Evolutionary conservation across 2,329 filamentous ascomycete species (phyloP).

Genomic region (Dactylellina leptospora): DNA sequence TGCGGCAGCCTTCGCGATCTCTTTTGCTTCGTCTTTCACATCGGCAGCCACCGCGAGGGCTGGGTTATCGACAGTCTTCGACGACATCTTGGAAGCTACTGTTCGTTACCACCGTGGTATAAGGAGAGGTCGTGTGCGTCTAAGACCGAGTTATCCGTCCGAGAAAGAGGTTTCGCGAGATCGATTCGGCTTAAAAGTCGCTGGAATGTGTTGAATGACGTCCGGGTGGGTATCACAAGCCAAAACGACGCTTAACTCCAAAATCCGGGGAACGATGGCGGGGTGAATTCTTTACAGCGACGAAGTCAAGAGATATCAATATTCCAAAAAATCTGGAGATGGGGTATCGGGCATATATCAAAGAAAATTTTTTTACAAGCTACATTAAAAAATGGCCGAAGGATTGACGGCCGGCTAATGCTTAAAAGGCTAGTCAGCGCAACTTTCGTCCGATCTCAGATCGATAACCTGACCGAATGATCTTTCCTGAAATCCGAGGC

Average conservation of each 20-base stretch:
- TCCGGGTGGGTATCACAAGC: conserved; percentile 38
- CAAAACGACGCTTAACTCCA: conserved; percentile 11
- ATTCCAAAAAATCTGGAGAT: conserved; percentile 6
- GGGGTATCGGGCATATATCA: conserved; percentile 27
- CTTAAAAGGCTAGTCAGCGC: conserved; percentile 20
- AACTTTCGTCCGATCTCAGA: conserved; percentile 47
- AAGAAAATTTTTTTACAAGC: conserved; percentile 9
- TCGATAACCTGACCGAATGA: background rate
- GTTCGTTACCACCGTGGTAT: background rate
- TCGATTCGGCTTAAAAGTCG: conserved; percentile 31
- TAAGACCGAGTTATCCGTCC: background rate
- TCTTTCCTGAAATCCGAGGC: conserved; percentile 49
- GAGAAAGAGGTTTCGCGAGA: background rate
- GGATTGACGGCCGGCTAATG: conserved; percentile 22
- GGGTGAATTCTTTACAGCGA: conserved; percentile 6
- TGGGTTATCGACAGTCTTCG: conserved; percentile 26
- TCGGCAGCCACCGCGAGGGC: conserved; percentile 26
- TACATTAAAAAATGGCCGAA: background rate
- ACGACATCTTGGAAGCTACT: conserved; percentile 1
- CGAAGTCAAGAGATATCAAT: conserved; percentile 16
- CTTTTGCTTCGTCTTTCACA: conserved; percentile 50
- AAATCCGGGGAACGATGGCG: conserved; percentile 12
- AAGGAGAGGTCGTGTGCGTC: conserved; percentile 6
- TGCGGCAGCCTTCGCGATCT: conserved; percentile 46
- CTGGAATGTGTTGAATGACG: conserved; percentile 37